Conservation (phyloP, 306 rosid species). For the Glycine latifolia region DNA sequence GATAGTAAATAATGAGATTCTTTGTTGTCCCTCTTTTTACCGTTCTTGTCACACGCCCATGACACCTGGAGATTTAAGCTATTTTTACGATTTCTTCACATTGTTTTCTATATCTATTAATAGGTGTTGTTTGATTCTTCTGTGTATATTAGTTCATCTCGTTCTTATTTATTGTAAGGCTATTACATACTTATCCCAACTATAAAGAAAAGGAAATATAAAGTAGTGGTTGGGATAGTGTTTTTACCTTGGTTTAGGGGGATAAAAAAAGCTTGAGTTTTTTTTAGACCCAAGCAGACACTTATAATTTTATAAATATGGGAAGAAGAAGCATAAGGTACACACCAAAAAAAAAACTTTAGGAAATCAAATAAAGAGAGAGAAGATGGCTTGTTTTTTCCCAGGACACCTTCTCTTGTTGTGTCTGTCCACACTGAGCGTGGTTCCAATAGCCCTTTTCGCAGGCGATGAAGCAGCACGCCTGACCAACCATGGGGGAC, state of each 20-base stretch:
- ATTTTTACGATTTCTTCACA: neutral
- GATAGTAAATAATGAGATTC: too few relatives aligned
- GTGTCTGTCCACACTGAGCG: neutral
- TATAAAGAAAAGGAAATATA: neutral
- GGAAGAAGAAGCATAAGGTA: neutral
- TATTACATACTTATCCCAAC: too few relatives aligned
- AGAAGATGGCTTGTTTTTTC: neutral
- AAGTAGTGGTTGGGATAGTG: too few relatives aligned
- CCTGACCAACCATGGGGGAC: slow-evolving; percentile 50
- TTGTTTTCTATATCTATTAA: neutral
- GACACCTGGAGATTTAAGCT: too few relatives aligned
- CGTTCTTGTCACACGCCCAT: neutral
- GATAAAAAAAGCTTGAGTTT: too few relatives aligned
- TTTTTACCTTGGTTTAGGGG: neutral
- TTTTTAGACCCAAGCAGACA: too few relatives aligned
- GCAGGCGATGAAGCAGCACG: rapidly evolving
- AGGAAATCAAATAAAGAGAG: neutral
- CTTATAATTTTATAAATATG: neutral
- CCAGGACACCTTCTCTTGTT: neutral
- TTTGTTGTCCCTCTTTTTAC: too few relatives aligned
- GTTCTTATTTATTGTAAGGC: too few relatives aligned
- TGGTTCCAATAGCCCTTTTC: neutral
- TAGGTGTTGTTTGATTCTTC: neutral
- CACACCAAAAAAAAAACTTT: neutral
- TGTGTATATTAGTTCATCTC: too few relatives aligned